Base-by-base conservation (phyloP, 2,329 filamentous ascomycete genomes). In the Fusarium temperatum region DNA sequence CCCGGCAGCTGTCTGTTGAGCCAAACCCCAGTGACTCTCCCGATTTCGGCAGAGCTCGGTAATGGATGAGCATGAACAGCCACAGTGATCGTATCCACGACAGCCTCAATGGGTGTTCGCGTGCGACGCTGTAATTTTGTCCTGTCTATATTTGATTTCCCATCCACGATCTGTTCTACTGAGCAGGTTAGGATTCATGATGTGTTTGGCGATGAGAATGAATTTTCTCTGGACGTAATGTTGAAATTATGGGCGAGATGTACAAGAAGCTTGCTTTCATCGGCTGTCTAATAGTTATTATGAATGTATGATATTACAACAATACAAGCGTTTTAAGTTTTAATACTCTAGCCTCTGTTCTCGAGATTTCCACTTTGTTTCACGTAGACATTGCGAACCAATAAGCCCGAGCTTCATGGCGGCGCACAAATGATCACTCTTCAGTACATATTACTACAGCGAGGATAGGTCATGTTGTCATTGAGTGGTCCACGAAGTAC, bases 281-380 rank as follows among this genome's bases (percentile, higher is more conserved):
- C 22, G 38, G 38, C 47, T 60, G 54, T 41, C 44, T 68, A 70
- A 66, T 75, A 66, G 24, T 75, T 50, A 53, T 68, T 65, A 73
- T 56, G 71, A 73, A 63, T 73, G 26, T 70, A 73, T 58, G 71
- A 73, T 63, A 61, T 39, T 69, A 35, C 55, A 38, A 38, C 5
- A 72, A 65, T 56, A 41, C 30, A 36, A n/a, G 28, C 32, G 32
- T 17, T 47, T 41, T 36, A 47, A 65, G 17, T 14, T 26, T 26
- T 20, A 4, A 10, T 36, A 10, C 6, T n/a, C 24, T 50, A n/a
- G 14, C 5, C 20, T 28, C 39, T 26, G 35, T n/a, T 22, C 17
- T 24, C n/a, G 30, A 36, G 8, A 28, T 17, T 55, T 28, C 6
- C 36, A n/a, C 35, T 14, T 42, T 17, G 32, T 35, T 35, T 17